Percentiles rank a stretch among this genome's conserved stretches.
phyloP scores from a whole-genome alignment of 495 filamentous ascomycete genomes.

The Collariella sp. region DNA sequence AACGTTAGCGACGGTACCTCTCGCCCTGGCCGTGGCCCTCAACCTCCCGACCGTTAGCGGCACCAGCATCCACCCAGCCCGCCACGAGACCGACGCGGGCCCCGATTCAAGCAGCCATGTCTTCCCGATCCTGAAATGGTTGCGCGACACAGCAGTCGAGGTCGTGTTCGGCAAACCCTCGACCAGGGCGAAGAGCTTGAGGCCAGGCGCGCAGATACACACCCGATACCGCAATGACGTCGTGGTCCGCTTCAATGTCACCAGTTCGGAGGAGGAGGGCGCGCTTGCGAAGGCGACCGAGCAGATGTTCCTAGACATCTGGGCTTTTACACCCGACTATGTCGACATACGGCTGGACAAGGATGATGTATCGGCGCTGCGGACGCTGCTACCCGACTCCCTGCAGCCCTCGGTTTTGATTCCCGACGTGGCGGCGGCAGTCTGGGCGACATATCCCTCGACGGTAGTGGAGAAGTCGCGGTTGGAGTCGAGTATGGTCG shows the following conservation, averaged over 20 bases:
- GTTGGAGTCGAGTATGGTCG: slow-evolving; percentile 15
- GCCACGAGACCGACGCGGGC: slow-evolving; percentile 3
- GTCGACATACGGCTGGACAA: slow-evolving; percentile 80
- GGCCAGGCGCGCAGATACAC: slow-evolving; percentile 43
- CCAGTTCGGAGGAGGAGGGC: slow-evolving; percentile 56
- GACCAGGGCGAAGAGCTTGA: slow-evolving; percentile 19
- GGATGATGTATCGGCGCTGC: slow-evolving; percentile 69
- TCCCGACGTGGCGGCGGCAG: slow-evolving; percentile 68
- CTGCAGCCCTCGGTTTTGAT: slow-evolving; percentile 74
- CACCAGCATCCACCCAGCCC: slow-evolving; percentile 14
- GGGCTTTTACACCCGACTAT: slow-evolving; percentile 73
- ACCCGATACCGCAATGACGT: slow-evolving; percentile 71
- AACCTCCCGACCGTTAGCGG: slow-evolving; percentile 17
- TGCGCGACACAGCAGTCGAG: slow-evolving; percentile 58
- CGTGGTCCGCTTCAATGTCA: slow-evolving; percentile 81
- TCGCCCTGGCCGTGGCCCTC: slow-evolving; percentile 18
- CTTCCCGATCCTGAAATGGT: slow-evolving; percentile 41
- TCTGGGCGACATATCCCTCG: slow-evolving; percentile 67
- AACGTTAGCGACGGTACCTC: slow-evolving; percentile 10
- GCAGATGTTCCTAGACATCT: slow-evolving; percentile 77
- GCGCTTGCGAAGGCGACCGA: slow-evolving; percentile 66
- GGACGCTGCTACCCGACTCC: slow-evolving; percentile 70
- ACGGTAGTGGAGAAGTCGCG: slow-evolving; percentile 7
- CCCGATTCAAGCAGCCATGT: slow-evolving; percentile 10
- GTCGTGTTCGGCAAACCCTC: slow-evolving; percentile 50